These are phyloP conservation scores for Hemisphaericaspora xylofermentans DNA, from an alignment of 1,139 yeast genomes.

Conservation along the genomic window DNA sequence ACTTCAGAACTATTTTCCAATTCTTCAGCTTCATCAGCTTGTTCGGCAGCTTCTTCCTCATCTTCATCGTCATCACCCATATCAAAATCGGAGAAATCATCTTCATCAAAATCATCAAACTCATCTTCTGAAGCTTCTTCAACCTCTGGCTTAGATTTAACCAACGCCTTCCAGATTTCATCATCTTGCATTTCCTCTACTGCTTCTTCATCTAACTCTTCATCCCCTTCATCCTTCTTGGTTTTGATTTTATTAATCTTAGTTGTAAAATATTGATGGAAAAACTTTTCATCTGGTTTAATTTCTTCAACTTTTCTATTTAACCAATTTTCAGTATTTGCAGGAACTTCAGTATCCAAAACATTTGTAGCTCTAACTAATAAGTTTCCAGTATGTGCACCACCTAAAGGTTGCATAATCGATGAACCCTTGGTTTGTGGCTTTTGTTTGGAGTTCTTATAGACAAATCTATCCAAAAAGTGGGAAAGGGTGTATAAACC, in stretches of 20 bases:
- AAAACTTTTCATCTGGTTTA: slow-evolving; percentile 86
- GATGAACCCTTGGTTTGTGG: slow-evolving; percentile 74
- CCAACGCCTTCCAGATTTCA: slow-evolving; percentile 87
- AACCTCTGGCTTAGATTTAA: slow-evolving; percentile 78
- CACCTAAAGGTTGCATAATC: slow-evolving; percentile 97
- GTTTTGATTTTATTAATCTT: slow-evolving; percentile 50
- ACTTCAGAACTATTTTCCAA: slow-evolving; percentile 18
- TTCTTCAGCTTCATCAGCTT: slow-evolving; percentile 12
- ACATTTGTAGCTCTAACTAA: slow-evolving; percentile 68
- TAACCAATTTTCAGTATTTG: slow-evolving; percentile 82
- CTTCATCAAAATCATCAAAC: slow-evolving; percentile 47
- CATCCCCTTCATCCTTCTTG: slow-evolving; percentile 23
- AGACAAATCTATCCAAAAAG: slow-evolving; percentile 93
- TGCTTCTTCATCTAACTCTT: slow-evolving; percentile 32
- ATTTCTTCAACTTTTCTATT: slow-evolving; percentile 61
- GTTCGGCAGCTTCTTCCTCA: slow-evolving; percentile 12
- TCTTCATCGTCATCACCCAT: slow-evolving; percentile 21
- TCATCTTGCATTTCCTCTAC: slow-evolving; percentile 69
- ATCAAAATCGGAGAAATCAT: slow-evolving; percentile 16
- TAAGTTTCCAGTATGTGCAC: slow-evolving; percentile 75
- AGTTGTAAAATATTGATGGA: slow-evolving; percentile 79
- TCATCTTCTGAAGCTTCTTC: slow-evolving; percentile 55
- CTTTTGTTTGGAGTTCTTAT: slow-evolving; percentile 86
- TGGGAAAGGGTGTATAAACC: slow-evolving; percentile 86
- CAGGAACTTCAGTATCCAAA: slow-evolving; percentile 53